These are phyloP conservation scores for Paraphoma chrysanthemicola DNA, from an alignment of 2,329 filamentous ascomycete species.

Conservation along the genomic window DNA sequence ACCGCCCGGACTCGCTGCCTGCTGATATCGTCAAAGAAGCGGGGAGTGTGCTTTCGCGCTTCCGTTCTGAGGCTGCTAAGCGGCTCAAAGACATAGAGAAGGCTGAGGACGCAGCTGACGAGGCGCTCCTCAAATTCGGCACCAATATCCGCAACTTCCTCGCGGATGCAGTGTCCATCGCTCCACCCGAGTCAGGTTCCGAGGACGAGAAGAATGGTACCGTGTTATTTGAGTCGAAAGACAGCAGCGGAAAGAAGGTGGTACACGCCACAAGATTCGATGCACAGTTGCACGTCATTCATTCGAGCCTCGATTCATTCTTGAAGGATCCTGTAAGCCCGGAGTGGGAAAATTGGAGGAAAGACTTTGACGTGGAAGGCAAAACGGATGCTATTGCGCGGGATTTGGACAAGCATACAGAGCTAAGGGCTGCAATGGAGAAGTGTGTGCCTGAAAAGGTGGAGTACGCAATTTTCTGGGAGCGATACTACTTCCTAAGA, in stretches of 20 bases:
- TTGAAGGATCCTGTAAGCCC: slow-evolving; percentile 77
- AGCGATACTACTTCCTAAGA: slow-evolving; percentile 91
- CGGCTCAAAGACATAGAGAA: slow-evolving; percentile 87
- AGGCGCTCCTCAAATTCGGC: slow-evolving; percentile 90
- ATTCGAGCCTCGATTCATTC: slow-evolving; percentile 82
- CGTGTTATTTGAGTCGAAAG: slow-evolving; percentile 92
- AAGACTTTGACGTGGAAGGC: slow-evolving; percentile 77
- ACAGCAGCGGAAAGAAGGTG: slow-evolving; percentile 85
- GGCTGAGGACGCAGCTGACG: slow-evolving; percentile 95
- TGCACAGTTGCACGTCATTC: slow-evolving; percentile 93
- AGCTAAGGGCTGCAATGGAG: slow-evolving; percentile 90
- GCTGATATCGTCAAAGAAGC: slow-evolving; percentile 62
- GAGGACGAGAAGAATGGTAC: slow-evolving; percentile 56
- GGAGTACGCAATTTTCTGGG: slow-evolving; percentile 91
- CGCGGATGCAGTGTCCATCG: slow-evolving; percentile 86
- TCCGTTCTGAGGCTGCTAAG: slow-evolving; percentile 79
- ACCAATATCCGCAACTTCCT: slow-evolving; percentile 89
- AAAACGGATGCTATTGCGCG: slow-evolving; percentile 84
- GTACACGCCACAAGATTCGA: slow-evolving; percentile 95
- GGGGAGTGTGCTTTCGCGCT: slow-evolving; percentile 74
- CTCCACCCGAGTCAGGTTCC: slow-evolving; percentile 67
- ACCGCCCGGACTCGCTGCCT: slow-evolving; percentile 54
- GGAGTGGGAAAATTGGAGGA: slow-evolving; percentile 77
- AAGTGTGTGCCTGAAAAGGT: slow-evolving; percentile 91
- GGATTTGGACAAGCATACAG: slow-evolving; percentile 85